Conservation (phyloP, 192 early-diverging fungal genomes). For the Coemansia reversa region DNA sequence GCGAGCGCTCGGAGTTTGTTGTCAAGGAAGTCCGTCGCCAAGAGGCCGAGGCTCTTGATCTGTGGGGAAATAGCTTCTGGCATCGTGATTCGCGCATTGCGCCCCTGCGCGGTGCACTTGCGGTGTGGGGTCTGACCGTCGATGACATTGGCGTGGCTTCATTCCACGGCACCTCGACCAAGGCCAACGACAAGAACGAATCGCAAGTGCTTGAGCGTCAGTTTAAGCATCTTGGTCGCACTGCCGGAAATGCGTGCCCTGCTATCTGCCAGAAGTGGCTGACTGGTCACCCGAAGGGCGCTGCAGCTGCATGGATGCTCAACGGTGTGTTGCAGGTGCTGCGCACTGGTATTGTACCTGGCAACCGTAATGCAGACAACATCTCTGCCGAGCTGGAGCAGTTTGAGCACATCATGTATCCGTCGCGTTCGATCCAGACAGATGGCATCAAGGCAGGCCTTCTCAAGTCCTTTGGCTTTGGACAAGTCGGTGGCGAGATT, state of each 20-base stretch:
- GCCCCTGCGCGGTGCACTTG: constrained; percentile 84
- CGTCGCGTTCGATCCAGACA: constrained; percentile 83
- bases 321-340: constrained; percentile 86
- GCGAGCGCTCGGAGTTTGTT: constrained; percentile 48
- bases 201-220: constrained; percentile 32
- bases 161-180: constrained; percentile 33
- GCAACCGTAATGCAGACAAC: constrained; percentile 67
- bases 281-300: constrained; percentile 74
- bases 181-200: constrained; percentile 40
- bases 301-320: constrained; percentile 95
- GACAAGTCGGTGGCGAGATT: constrained; percentile 89
- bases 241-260: constrained; percentile 30
- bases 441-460: constrained; percentile 88
- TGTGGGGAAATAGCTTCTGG: constrained; percentile 86
- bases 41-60: constrained; percentile 74
- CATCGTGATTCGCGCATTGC: constrained; percentile 74
- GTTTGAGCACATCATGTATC: constrained; percentile 85
- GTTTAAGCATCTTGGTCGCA: constrained; percentile 33
- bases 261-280: constrained; percentile 39
- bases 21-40: constrained; percentile 70
- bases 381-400: constrained; percentile 67
- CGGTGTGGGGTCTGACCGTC: constrained; percentile 45
- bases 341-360: constrained; percentile 82
- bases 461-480: constrained; percentile 92
- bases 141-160: constrained; percentile 32